phyloP scores from a whole-genome alignment of 164 flowering plant species.

The Stephania japonica region DNA sequence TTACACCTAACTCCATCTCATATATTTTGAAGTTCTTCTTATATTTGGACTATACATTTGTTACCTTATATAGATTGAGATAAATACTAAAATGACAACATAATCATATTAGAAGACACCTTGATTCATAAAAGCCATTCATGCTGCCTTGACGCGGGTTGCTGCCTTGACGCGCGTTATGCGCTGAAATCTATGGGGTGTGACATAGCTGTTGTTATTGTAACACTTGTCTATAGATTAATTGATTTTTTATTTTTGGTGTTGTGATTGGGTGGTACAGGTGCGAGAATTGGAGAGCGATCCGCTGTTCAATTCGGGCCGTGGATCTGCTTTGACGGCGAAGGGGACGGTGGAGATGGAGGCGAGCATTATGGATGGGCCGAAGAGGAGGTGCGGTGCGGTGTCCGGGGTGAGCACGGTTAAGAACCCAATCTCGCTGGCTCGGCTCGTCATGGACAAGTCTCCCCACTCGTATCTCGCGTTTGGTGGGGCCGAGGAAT shows the following conservation, averaged over 20 bases:
- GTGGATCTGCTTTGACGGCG: slow-evolving; percentile 88
- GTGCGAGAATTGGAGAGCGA: slow-evolving; percentile 82
- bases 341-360: slow-evolving; percentile 98
- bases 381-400: slow-evolving; percentile 73
- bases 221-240: too few species aligned
- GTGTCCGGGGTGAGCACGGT: slow-evolving; percentile 91
- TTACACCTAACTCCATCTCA: too few species aligned
- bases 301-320: slow-evolving; percentile 89
- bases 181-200: too few species aligned
- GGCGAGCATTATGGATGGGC: slow-evolving; percentile 95
- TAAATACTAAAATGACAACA: too few species aligned
- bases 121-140: too few species aligned
- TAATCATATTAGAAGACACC: too few species aligned
- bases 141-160: too few species aligned
- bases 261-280: slow-evolving; percentile 22
- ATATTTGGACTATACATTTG: too few species aligned
- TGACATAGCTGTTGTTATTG: too few species aligned
- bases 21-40: too few species aligned
- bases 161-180: too few species aligned
- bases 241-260: neutral
- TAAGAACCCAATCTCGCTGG: slow-evolving; percentile 86
- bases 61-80: too few species aligned
- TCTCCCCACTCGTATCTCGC: slow-evolving; percentile 95
- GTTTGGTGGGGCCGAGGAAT: slow-evolving; percentile 85
- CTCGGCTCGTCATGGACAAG: slow-evolving; percentile 95